These are phyloP conservation scores for Musa schizocarpa DNA, from an alignment of 176 grass and related monocot species.

Conservation along the genomic window DNA sequence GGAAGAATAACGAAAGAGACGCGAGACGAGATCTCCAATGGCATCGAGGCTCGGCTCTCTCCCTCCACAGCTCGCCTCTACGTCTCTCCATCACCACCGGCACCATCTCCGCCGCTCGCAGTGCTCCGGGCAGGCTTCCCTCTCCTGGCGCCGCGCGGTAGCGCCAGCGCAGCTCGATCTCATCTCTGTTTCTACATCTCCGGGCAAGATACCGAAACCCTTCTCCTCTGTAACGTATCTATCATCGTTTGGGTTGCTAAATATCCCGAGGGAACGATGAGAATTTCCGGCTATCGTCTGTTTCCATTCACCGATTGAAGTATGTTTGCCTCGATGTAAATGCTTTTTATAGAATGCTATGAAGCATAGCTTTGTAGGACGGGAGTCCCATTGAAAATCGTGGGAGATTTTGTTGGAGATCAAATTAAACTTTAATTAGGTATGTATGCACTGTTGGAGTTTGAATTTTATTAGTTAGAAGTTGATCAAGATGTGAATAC, in stretches of 20 bases:
- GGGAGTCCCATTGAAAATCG: no score
- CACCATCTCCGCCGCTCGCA: neutral
- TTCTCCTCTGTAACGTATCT: neutral
- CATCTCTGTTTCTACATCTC: neutral
- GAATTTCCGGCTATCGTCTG: neutral
- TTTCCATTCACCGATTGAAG: neutral
- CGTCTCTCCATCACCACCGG: conserved; percentile 14
- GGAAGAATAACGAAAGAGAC: neutral
- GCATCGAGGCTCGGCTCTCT: conserved; percentile 49
- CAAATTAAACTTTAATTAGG: no score
- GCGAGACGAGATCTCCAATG: conserved; percentile 15
- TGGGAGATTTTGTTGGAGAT: no score
- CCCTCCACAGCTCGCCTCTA: conserved; percentile 39
- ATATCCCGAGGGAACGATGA: neutral
- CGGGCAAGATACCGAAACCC: neutral
- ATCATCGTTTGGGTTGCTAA: no score
- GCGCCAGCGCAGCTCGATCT: conserved; percentile 12
- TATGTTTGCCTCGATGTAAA: no score
- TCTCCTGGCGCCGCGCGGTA: conserved; percentile 26
- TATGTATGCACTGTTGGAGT: no score
- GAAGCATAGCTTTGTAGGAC: no score
- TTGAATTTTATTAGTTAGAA: no score
- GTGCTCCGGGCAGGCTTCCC: neutral
- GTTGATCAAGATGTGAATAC: no score
- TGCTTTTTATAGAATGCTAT: no score